Percentiles rank a stretch among this genome's conserved stretches.
Conservation (phyloP, 2,329 filamentous ascomycete genomes). For the Neofusicoccum laricinum region DNA sequence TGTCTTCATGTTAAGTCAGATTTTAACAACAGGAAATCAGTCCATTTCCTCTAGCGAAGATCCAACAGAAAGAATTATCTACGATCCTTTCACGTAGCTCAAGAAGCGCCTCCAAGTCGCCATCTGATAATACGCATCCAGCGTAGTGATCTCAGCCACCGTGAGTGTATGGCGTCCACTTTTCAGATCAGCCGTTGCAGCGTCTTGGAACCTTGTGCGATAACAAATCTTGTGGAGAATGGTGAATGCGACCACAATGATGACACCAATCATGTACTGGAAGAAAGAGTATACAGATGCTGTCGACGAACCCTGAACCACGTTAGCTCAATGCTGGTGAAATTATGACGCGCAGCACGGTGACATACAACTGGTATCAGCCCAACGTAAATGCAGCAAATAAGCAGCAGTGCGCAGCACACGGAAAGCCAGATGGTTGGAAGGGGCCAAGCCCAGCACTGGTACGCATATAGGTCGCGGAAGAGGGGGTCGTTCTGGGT, state of each 20-base stretch:
- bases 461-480: constrained; percentile 27
- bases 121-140: constrained; percentile 2
- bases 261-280: constrained; percentile 4
- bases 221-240: neutral
- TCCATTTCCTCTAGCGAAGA: too few species aligned
- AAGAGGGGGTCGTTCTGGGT: constrained; percentile 28
- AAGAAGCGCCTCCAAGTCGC: neutral
- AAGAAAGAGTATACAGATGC: neutral
- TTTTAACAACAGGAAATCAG: too few species aligned
- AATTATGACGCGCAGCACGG: constrained; percentile 22
- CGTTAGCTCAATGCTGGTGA: constrained; percentile 23
- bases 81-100: neutral
- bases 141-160: neutral
- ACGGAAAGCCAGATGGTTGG: constrained; percentile 25
- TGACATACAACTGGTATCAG: constrained; percentile 25
- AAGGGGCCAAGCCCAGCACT: constrained; percentile 28
- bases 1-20: too few species aligned
- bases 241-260: neutral
- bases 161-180: neutral
- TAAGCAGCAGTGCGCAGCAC: constrained; percentile 12
- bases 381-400: constrained; percentile 18
- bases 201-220: neutral
- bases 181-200: neutral
- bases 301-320: neutral
- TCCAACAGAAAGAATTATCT: too few species aligned